phyloP scores from a whole-genome alignment of 306 rosid genomes.

The Prunus dulcis region DNA sequence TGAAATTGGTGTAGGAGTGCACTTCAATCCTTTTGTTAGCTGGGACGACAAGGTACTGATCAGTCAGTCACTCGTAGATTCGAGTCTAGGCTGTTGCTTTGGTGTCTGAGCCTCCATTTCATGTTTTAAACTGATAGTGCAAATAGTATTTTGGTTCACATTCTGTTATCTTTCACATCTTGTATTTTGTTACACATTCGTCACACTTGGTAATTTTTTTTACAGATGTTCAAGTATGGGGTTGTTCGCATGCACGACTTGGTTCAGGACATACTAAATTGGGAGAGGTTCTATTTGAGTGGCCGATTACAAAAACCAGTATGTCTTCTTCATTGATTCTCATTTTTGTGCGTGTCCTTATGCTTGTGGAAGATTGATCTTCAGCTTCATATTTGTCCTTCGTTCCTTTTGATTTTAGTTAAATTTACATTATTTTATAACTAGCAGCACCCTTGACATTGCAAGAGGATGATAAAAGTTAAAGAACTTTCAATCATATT shows the following conservation, averaged over 20 bases:
- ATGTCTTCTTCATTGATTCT: constrained; percentile 18
- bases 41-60: constrained; percentile 76
- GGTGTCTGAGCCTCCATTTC: not conserved
- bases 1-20: constrained; percentile 83
- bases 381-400: not conserved
- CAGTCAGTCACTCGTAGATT: constrained; percentile 2
- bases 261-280: constrained; percentile 59
- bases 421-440: too few relatives aligned
- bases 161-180: not conserved
- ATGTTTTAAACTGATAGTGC: not conserved
- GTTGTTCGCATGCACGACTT: constrained; percentile 76
- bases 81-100: not conserved
- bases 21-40: constrained; percentile 83
- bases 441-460: not conserved
- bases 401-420: not conserved
- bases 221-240: constrained; percentile 85
- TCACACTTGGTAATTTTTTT: constrained; percentile 26
- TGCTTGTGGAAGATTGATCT: not conserved
- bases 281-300: constrained; percentile 90
- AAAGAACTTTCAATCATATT: not conserved
- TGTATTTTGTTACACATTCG: not conserved
- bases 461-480: not conserved
- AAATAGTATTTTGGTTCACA: not conserved
- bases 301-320: constrained; percentile 97
- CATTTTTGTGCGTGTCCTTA: not conserved